phyloP scores from a whole-genome alignment of 768 basidiomycete genomes.

The Jaapia argillacea region DNA sequence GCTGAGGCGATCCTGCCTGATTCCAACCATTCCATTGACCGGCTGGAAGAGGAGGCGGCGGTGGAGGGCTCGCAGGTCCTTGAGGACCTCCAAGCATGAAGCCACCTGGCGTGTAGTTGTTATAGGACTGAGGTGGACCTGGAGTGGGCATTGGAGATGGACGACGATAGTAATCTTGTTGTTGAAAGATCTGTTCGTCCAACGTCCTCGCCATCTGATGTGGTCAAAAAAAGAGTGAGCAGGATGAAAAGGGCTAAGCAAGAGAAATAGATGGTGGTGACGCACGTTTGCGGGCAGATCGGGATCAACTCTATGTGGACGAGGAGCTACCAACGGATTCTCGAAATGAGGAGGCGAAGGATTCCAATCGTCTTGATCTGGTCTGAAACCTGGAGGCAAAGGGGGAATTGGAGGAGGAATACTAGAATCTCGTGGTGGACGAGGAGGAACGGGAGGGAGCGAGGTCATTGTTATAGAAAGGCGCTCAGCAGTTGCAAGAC shows the following conservation, averaged over 20 bases:
- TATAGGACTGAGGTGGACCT: conserved; percentile 13
- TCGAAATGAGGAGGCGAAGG: conserved; percentile 40
- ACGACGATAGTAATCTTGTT: conserved; percentile 11
- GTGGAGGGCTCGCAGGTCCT: too few relatives aligned
- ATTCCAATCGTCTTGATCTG: conserved; percentile 13
- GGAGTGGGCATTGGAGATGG: conserved; percentile 14
- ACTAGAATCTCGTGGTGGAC: background rate
- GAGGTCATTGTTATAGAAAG: too few relatives aligned
- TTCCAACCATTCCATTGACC: too few relatives aligned
- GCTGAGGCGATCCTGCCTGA: too few relatives aligned
- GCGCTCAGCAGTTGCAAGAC: too few relatives aligned
- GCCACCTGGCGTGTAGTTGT: conserved; percentile 12
- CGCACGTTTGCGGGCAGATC: conserved; percentile 53
- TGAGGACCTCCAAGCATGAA: too few relatives aligned
- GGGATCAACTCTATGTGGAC: conserved; percentile 54
- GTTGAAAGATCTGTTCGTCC: conserved; percentile 32
- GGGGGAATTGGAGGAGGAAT: conserved; percentile 40
- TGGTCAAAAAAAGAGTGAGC: conserved; percentile 7
- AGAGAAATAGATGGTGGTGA: conserved; percentile 12
- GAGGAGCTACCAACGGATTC: conserved; percentile 51
- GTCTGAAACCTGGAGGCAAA: conserved; percentile 29
- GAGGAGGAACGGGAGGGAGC: background rate
- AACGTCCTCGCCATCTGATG: conserved; percentile 54
- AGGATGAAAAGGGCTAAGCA: conserved; percentile 3
- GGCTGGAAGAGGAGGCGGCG: too few relatives aligned